phyloP scores from a whole-genome alignment of 2,329 filamentous ascomycete genomes.

The Didymella lethalis region DNA sequence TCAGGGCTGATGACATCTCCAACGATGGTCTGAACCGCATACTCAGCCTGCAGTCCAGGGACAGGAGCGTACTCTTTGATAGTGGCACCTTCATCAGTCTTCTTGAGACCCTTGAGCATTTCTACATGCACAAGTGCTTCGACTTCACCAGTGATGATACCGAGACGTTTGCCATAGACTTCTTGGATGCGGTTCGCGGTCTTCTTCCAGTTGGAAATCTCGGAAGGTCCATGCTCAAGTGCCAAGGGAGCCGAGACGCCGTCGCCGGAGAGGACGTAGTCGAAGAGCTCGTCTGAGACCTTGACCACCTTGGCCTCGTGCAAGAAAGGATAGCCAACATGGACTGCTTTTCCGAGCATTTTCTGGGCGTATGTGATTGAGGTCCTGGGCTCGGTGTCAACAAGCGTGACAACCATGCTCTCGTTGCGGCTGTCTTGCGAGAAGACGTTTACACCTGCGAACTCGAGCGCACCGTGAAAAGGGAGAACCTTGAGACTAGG shows the following conservation, averaged over 20 bases:
- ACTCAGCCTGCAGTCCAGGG: constrained; percentile 84
- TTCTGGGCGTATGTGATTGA: constrained; percentile 75
- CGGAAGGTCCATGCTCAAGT: constrained; percentile 74
- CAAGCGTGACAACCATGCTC: constrained; percentile 89
- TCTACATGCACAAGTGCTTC: constrained; percentile 92
- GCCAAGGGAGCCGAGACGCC: constrained; percentile 69
- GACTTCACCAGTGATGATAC: constrained; percentile 83
- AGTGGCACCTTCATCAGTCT: constrained; percentile 88
- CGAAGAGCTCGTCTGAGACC: constrained; percentile 92
- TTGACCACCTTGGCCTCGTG: constrained; percentile 90
- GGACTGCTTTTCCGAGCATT: constrained; percentile 84
- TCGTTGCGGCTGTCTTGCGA: constrained; percentile 95
- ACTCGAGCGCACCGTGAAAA: constrained; percentile 81
- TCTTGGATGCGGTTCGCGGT: constrained; percentile 85
- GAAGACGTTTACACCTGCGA: constrained; percentile 93
- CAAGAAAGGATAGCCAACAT: constrained; percentile 93
- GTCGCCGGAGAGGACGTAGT: constrained; percentile 75
- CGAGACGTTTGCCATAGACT: constrained; percentile 88
- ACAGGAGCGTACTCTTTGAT: constrained; percentile 92
- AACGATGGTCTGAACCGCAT: constrained; percentile 89
- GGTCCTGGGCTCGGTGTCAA: constrained; percentile 74
- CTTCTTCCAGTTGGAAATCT: constrained; percentile 83
- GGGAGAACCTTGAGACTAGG: constrained; percentile 87
- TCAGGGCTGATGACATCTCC: constrained; percentile 91
- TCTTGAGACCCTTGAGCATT: constrained; percentile 88